These are phyloP conservation scores for Rubus idaeus DNA, from an alignment of 306 rosid species.

Conservation along the genomic window DNA sequence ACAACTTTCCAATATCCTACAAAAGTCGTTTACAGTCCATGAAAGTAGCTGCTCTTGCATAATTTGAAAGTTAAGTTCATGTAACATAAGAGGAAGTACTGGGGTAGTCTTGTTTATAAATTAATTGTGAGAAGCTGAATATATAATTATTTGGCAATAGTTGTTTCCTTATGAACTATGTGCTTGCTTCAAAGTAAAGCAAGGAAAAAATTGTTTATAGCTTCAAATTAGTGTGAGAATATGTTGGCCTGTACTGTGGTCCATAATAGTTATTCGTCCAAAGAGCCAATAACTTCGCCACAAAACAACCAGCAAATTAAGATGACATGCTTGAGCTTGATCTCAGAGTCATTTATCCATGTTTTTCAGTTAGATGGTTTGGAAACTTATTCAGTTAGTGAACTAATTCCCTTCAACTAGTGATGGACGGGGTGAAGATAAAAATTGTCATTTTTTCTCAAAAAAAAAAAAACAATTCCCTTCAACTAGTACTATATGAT, in stretches of 20 bases:
- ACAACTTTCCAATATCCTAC: too few species aligned
- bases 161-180: not conserved
- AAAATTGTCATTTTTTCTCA: too few species aligned
- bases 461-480: not conserved
- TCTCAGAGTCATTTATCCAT: not conserved
- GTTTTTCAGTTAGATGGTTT: not conserved
- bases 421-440: not conserved
- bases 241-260: not conserved
- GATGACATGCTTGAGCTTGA: not conserved
- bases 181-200: not conserved
- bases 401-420: not conserved
- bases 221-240: not conserved
- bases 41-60: not conserved
- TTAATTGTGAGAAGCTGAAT: not conserved
- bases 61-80: not conserved
- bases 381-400: not conserved
- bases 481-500: not conserved
- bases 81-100: not conserved
- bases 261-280: not conserved
- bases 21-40: constrained; percentile 49
- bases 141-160: not conserved
- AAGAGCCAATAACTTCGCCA: not conserved
- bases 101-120: not conserved
- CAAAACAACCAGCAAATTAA: not conserved
- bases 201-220: not conserved